Base-by-base conservation (phyloP, 164 flowering plant species). In the Piper betle region DNA sequence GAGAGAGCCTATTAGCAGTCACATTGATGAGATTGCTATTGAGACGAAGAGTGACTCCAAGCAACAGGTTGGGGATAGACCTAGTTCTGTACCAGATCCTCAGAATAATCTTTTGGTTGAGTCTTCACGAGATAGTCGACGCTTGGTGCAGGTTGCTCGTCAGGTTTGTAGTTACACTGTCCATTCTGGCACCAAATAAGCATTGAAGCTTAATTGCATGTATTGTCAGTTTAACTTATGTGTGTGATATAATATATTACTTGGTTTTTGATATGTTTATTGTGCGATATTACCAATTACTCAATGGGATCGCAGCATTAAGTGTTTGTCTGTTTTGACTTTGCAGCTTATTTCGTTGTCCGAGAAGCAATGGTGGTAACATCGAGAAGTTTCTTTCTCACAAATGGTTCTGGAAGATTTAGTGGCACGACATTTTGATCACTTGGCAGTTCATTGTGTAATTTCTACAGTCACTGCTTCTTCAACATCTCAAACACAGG, bases 101-200 rank as follows among this genome's bases (percentile, higher is more conserved):
- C 73, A 73, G 57, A 78, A 74, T 53, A 68, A 68, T 70, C 66
- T 64, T 63, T 71, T 67, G 37, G 53, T 63, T 52, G 88, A 83
- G 63, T 80, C 98, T 58, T 71, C 89, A 63, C 74, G 84, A 61
- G 86, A 80, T 61, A 79, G 74, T 74, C 72, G 83, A 59, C 80
- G 84, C 52, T 52, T 87, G 43, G 85, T 75, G 19, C 92, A 82
- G 75, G 91, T 87, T 77, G 96, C 96, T 69, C 84, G 80, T 57
- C 91, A 92, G 98, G 98, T 92, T 72, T 52, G 91, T 83, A n/a
- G n/a, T n/a, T 25, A 42, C 25, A 58, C 37, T 48, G n/a, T n/a
- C n/a, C n/a, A n/a, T n/a, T 25, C 37, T 19, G 40, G 43, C 42
- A 48, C 37, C 12, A 46, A n/a, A n/a, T n/a, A n/a, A n/a, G n/a